Evolutionary conservation across 352 stramenopile genomes (phyloP).

Genomic region (Aphanomyces stellatus): DNA sequence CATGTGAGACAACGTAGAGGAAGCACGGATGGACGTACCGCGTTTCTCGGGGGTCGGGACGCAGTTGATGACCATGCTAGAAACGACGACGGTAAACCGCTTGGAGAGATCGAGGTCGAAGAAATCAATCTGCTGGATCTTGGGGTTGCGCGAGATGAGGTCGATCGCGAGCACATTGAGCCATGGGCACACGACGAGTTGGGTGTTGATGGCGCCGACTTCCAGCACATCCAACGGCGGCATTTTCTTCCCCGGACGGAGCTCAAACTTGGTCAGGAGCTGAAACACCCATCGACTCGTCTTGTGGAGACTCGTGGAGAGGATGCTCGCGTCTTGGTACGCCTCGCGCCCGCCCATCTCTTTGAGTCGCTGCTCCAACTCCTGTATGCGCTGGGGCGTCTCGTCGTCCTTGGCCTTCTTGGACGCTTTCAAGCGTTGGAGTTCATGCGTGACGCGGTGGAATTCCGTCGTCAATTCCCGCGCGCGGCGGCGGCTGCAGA

Average conservation of each 20-base stretch:
- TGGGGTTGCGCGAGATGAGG: slow-evolving; percentile 85
- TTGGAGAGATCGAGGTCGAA: slow-evolving; percentile 62
- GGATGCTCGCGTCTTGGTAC: slow-evolving; percentile 92
- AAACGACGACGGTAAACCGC: slow-evolving; percentile 88
- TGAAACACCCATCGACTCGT: slow-evolving; percentile 95
- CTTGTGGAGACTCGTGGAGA: slow-evolving; percentile 91
- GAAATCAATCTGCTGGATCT: slow-evolving; percentile 90
- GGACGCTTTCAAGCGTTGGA: slow-evolving; percentile 48
- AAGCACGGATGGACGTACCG: slow-evolving; percentile 22
- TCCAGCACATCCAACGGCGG: slow-evolving; percentile 51
- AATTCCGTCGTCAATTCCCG: slow-evolving; percentile 70
- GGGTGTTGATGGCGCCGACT: slow-evolving; percentile 95
- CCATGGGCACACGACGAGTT: slow-evolving; percentile 91
- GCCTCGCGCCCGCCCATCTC: slow-evolving; percentile 83
- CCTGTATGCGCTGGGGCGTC: slow-evolving; percentile 30
- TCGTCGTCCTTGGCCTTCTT: slow-evolving; percentile 24
- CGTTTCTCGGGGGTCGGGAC: slow-evolving; percentile 85
- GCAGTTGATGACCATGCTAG: slow-evolving; percentile 95
- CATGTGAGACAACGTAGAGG: not conserved
- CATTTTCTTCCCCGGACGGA: slow-evolving; percentile 63
- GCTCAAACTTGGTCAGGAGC: slow-evolving; percentile 67
- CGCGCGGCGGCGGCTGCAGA: slow-evolving; percentile 37
- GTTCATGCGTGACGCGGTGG: slow-evolving; percentile 61
- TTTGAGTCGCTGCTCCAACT: slow-evolving; percentile 66
- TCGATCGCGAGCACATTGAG: slow-evolving; percentile 93